Evolutionary conservation across 192 early-diverging fungal species (phyloP), one percentile per base, ranked within the genome.

Genomic region (Coemansia sp.): DNA sequence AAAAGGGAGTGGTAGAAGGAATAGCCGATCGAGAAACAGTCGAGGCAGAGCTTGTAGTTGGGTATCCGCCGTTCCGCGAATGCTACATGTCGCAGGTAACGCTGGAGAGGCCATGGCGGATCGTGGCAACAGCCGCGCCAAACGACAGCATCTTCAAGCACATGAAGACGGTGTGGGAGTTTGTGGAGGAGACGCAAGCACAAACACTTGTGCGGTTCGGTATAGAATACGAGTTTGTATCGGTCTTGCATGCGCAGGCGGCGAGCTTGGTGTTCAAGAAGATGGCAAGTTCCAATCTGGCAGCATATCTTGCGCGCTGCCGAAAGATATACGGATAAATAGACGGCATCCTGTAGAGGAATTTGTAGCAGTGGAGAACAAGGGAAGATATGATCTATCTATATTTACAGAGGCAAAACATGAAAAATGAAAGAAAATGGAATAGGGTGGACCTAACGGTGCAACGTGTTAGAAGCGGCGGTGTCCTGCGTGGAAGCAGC

Each of bases 141-240:
- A 68, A 64, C 3, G 75, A 73, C 49, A 59, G 71, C 8, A 63
- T 83, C 40, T 79, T 79, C 65, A 72, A 70, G 63, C 68, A 74
- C 58, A 70, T 76, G 70, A 56, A 41, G 38, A 81, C 78, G 0
- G 70, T 72, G 41, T 81, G 78, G 78, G 73, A 72, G 56, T 75
- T 81, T 62, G 47, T 49, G 38, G 61, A 70, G 26, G 41, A 38
- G 9, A 18, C 23, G 39, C 9, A 45, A 8, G 42, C 26, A 13
- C 44, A 56, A 16, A 71, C 74, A 19, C 69, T 74, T 58, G 86
- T 97, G 19, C 85, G 89, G 65, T 97, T 94, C 71, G 60, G 79
- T 41, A 91, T 95, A 26, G 77, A 81, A 23, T 97, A 94, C 70
- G 90, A 95, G 76, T 95, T 97, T 83, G 75, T 87, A 39, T 92